phyloP scores from a whole-genome alignment of 805 yeast species.

The Hanseniaspora meyeri region DNA sequence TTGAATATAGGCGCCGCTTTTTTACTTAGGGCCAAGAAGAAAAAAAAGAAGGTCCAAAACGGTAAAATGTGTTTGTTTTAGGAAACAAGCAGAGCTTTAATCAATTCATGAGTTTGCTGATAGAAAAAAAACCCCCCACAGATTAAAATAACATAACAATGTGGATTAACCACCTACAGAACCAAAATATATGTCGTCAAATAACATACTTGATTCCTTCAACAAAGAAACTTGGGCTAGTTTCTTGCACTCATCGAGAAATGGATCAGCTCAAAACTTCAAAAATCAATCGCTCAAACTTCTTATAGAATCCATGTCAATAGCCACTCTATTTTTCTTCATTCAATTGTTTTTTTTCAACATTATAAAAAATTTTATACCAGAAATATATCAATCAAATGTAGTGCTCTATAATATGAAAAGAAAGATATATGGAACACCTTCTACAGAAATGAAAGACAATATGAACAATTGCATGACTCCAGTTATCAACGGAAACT shows the following conservation, averaged over 20 bases:
- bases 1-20: background rate
- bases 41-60: too few species aligned
- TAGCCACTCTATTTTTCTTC: constrained; percentile 42
- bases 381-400: constrained; percentile 44
- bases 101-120: background rate
- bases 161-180: too few species aligned
- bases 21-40: background rate
- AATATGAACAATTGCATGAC: background rate
- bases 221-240: background rate
- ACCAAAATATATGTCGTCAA: background rate
- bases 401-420: constrained; percentile 19
- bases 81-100: background rate
- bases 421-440: background rate
- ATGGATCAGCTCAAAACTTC: constrained; percentile 46
- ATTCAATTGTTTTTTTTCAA: constrained; percentile 39
- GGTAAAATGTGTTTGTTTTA: background rate
- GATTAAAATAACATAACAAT: too few species aligned
- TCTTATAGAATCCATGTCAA: constrained; percentile 42
- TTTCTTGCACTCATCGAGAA: constrained; percentile 41
- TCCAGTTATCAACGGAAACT: background rate
- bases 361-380: constrained; percentile 28
- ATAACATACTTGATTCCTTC: too few species aligned
- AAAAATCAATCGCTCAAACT: constrained; percentile 48
- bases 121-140: background rate
- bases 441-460: background rate